Percentiles rank a stretch among this genome's conserved stretches.
These are phyloP conservation scores for Artemisia annua DNA, from an alignment of 129 eudicot genomes.

Conservation along the genomic window DNA sequence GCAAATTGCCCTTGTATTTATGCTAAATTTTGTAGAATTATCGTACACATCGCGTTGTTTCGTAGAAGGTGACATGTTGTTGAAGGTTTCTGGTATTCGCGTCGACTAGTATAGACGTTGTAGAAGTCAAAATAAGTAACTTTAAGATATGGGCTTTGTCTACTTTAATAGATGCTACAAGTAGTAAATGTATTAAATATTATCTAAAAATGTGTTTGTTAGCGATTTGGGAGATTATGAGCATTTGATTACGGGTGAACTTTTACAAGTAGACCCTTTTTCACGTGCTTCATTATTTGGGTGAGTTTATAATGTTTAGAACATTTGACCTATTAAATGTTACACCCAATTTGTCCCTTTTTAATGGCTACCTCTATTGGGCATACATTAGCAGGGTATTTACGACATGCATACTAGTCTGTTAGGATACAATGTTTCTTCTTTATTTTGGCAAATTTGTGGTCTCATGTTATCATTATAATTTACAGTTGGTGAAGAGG, in stretches of 20 bases:
- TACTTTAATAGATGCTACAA: too few relatives aligned
- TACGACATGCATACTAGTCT: too few relatives aligned
- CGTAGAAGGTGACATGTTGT: background rate
- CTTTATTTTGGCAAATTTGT: background rate
- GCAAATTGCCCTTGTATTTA: background rate
- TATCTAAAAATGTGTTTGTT: too few relatives aligned
- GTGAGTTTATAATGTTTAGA: background rate
- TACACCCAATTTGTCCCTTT: too few relatives aligned
- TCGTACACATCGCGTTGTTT: background rate
- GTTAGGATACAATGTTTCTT: too few relatives aligned
- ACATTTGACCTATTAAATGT: background rate
- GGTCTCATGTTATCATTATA: conserved; percentile 3
- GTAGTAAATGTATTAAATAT: too few relatives aligned
- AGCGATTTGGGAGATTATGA: too few relatives aligned
- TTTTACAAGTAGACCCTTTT: background rate
- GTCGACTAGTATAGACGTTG: background rate
- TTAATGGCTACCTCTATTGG: too few relatives aligned
- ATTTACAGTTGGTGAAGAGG: conserved; percentile 32
- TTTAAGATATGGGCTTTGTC: too few relatives aligned
- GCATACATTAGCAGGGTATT: too few relatives aligned
- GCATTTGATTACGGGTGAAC: too few relatives aligned
- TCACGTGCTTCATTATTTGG: background rate
- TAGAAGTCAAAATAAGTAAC: background rate
- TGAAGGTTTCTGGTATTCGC: background rate
- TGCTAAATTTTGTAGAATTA: background rate